Evolutionary conservation across 1,284 basidiomycete species (phyloP).

Genomic region (Pseudomicrostroma phylloplanum): DNA sequence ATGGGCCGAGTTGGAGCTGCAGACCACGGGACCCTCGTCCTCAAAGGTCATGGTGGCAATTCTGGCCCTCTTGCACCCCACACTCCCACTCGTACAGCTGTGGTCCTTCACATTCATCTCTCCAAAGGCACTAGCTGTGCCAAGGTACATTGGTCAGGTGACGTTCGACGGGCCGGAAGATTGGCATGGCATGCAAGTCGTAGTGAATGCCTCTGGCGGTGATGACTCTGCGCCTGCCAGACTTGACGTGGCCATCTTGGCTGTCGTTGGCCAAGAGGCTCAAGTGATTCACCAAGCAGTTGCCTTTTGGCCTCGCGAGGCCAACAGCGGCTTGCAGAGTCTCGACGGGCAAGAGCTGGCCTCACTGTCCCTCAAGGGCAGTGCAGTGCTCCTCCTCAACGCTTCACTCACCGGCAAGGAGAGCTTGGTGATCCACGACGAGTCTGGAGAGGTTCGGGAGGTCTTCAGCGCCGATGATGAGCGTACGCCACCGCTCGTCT

Average conservation of each 20-base stretch:
- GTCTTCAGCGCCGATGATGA: not conserved
- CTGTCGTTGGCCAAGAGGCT: not conserved
- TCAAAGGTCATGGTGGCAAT: not conserved
- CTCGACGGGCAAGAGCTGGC: not conserved
- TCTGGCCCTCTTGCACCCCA: slow-evolving; percentile 1
- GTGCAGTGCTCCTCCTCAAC: not conserved
- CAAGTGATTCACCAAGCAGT: not conserved
- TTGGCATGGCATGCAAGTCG: not conserved
- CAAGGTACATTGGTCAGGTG: not conserved
- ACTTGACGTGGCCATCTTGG: not conserved
- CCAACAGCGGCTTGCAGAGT: not conserved
- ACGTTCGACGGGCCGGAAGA: not conserved
- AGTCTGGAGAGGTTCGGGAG: not conserved
- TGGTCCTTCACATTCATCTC: not conserved
- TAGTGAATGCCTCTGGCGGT: not conserved
- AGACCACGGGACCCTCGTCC: not conserved
- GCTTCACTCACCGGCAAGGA: not conserved
- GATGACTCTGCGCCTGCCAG: not conserved
- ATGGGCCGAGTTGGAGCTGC: slow-evolving; percentile 1
- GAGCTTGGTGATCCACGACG: not conserved
- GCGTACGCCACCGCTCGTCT: not conserved
- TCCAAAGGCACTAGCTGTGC: not conserved
- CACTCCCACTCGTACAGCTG: not conserved
- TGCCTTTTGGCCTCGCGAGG: not conserved
- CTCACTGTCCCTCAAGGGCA: not conserved